Evolutionary conservation across 140 eudicot species (phyloP), one percentile per base, ranked within the genome.

Genomic region (Senecio squalidus): DNA sequence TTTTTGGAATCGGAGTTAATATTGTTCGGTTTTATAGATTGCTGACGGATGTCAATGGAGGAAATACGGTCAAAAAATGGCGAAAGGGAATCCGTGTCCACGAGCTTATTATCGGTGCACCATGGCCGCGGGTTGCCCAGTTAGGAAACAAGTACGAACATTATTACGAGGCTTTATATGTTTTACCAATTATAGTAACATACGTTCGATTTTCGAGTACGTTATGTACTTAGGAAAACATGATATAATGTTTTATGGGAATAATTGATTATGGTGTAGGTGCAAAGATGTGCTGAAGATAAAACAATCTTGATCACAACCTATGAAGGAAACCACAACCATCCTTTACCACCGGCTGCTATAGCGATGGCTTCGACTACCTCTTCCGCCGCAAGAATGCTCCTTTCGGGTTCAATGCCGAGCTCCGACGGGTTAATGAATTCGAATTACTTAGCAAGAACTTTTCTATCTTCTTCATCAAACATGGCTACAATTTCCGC

Each of bases 11-110:
- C n/a, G n/a, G n/a, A n/a, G n/a, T n/a, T n/a, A n/a, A n/a, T n/a
- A n/a, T n/a, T n/a, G n/a, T n/a, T n/a, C n/a, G n/a, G n/a, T 43
- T 16, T 0, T 16, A 43, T 67, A 89, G 97, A 85, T 89, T 39
- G 79, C 92, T 0, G 97, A 89, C 75, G 97, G 97, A 36, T 89
- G 97, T 34, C 97, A 89, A 65, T 89, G 97, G 97, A 65, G 97
- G 13, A 89, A 89, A 69, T 89, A 89, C 23, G 97, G 97, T 11
- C 97, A 89, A 31, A 89, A 89, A 67, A 85, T 89, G 92, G 97
- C 97, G 13, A 89, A 89, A 69, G 97, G 97, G 18, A 89, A 89
- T 57, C 95, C 97, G 1, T 89, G 92, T 76, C 97, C 97, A 48
- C 85, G 97, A 22, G 97, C 97, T 0, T 89, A 89, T 68, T 89